Evolutionary conservation across 768 basidiomycete species (phyloP), one percentile per base, ranked within the genome.

Genomic region (Hygrocybe punicea): DNA sequence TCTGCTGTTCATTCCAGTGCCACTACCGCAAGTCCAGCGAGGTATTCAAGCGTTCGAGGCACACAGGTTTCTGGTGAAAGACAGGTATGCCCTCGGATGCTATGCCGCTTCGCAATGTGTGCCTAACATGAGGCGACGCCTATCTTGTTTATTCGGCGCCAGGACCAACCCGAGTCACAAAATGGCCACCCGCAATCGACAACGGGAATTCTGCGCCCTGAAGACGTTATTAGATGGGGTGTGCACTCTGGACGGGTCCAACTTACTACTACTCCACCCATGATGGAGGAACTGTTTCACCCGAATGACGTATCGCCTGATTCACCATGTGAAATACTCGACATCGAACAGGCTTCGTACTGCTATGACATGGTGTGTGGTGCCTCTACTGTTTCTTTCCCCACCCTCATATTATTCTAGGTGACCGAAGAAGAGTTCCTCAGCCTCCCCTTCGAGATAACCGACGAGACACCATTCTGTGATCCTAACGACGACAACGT

Each of bases 71-170:
- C 13, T 13, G n/a, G 17, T 7, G n/a, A 47, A 47, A 17, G 11
- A 23, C 45, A 37, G 50, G 50, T 51, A 36, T 33, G 17, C 11
- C n/a, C 21, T 36, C 23, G 52, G 16, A 40, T 37, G n/a, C 40
- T 11, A 40, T 39, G 10, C 13, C 40, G 37, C 21, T 19, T 40
- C 6, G 11, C 29, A n/a, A 16, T 17, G 5, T 21, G 34, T 37
- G 44, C 44, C 53, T 55, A 19, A 55, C 53, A 55, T 46, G 53
- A 45, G 53, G 53, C 44, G 25, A n/a, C 10, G 49, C 33, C 4
- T 33, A 24, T 16, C 17, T 13, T 42, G 3, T n/a, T n/a, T n/a
- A n/a, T 46, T 42, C 53, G 53, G 40, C 40, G 21, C 45, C 21
- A 46, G 24, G 5, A 11, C 9, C 21, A 14, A 34, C 24, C 42